A percentile compares a stretch with the other conserved stretches of the same genome.
phyloP scores from a whole-genome alignment of 768 basidiomycete genomes.

The Lentinula detonsa region DNA sequence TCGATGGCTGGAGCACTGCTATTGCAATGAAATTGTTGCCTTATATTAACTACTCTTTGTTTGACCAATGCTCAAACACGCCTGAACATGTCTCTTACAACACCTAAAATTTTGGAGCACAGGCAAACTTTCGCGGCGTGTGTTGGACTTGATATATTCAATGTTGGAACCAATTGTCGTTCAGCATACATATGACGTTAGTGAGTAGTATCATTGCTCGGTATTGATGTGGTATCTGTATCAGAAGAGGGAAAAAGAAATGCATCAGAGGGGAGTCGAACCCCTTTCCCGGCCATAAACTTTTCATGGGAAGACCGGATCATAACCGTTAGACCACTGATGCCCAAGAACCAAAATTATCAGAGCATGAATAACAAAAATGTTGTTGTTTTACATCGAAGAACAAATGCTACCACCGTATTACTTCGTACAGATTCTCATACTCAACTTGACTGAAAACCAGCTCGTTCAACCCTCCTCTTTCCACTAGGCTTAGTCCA shows the following conservation, averaged over 20 bases:
- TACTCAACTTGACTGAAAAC: background rate
- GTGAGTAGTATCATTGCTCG: too few relatives aligned
- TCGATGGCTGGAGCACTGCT: constrained; percentile 80
- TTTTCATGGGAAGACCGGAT: constrained; percentile 5
- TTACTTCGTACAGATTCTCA: background rate
- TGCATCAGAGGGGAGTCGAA: constrained; percentile 6
- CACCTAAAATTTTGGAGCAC: too few relatives aligned
- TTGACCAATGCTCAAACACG: background rate
- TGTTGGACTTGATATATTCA: too few relatives aligned
- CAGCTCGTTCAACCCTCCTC: background rate
- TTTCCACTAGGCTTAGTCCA: background rate
- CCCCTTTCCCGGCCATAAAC: constrained; percentile 2
- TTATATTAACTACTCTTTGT: too few relatives aligned
- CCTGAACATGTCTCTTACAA: too few relatives aligned
- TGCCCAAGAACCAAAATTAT: background rate
- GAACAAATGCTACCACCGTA: background rate
- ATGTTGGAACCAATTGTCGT: too few relatives aligned
- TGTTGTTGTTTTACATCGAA: too few relatives aligned
- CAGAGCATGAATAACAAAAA: too few relatives aligned
- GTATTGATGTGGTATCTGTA: too few relatives aligned
- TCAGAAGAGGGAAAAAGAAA: background rate
- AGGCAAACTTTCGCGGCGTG: too few relatives aligned
- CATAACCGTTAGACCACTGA: constrained; percentile 7
- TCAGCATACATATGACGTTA: background rate
- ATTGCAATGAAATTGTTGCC: background rate